phyloP scores from a whole-genome alignment of 2,329 filamentous ascomycete genomes.

The Claviceps africana region DNA sequence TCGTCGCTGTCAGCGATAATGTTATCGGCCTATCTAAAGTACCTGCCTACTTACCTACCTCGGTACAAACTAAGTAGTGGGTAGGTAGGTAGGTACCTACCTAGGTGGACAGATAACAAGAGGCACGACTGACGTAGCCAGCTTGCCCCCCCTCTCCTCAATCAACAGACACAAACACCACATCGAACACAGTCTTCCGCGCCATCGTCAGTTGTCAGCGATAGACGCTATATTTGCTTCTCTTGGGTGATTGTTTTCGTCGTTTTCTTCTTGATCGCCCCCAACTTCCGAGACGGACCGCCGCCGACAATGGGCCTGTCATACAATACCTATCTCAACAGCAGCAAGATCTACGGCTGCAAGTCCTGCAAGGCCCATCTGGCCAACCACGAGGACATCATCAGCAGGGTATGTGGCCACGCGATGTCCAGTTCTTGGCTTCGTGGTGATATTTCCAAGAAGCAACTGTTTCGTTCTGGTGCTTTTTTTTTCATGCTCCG shows the following conservation, averaged over 20 bases:
- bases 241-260: not conserved
- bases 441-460: not conserved
- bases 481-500: not conserved
- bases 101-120: no score
- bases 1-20: not conserved
- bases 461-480: not conserved
- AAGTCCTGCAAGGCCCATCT: conserved; percentile 93
- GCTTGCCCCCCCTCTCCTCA: not conserved
- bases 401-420: conserved; percentile 58
- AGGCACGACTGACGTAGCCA: conserved; percentile 1
- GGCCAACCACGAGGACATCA: conserved; percentile 89
- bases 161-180: not conserved
- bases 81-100: not conserved
- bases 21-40: no score
- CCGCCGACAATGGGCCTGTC: conserved; percentile 66
- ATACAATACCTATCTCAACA: conserved; percentile 84
- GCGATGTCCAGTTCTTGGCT: not conserved
- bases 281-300: not conserved
- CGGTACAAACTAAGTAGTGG: no score
- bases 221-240: not conserved
- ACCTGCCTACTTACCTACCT: no score
- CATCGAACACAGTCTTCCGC: not conserved
- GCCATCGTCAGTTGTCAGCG: not conserved
- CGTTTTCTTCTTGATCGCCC: not conserved
- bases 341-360: conserved; percentile 80